Evolutionary conservation across 108 stramenopile species (phyloP), one percentile per base, ranked within the genome.

Genomic region (Nitzschia sp.): DNA sequence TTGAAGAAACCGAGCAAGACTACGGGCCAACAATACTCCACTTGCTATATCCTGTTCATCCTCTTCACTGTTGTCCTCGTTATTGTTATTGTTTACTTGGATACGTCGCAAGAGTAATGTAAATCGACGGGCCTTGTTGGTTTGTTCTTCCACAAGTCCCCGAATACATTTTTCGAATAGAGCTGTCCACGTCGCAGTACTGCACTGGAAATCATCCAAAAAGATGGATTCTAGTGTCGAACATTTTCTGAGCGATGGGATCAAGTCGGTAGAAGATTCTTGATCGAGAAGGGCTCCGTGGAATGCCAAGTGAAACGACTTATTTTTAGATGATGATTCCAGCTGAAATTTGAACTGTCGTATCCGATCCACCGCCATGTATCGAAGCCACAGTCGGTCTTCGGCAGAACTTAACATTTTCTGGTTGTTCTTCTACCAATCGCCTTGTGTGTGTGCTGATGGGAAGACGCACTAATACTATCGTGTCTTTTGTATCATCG

Each of bases 371-470:
- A 50, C 48, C 19, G 48, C 19, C 48, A 50, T n/a, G 21, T 50
- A 50, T 4, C 48, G 48, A 11, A 50, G 48, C 48, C 48, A 50
- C 48, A 50, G 8, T 8, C 21, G 48, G 21, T 22, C 19, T 22
- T 50, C 48, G 9, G 48, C 48, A 11, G 26, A 34, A 11, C 17
- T 33, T 16, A 56, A 67, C 35, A 25, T 77, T 41, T n/a, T n/a
- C n/a, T n/a, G n/a, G n/a, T n/a, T n/a, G n/a, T n/a, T n/a, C n/a
- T n/a, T n/a, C n/a, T n/a, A n/a, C n/a, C n/a, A n/a, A n/a, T n/a
- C n/a, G n/a, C n/a, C n/a, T n/a, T n/a, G n/a, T n/a, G n/a, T n/a
- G n/a, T n/a, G n/a, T n/a, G n/a, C n/a, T n/a, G n/a, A n/a, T n/a
- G n/a, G n/a, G n/a, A n/a, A n/a, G n/a, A n/a, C n/a, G n/a, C n/a